phyloP scores from a whole-genome alignment of 495 filamentous ascomycete genomes.

The Elasticomyces elasticus region DNA sequence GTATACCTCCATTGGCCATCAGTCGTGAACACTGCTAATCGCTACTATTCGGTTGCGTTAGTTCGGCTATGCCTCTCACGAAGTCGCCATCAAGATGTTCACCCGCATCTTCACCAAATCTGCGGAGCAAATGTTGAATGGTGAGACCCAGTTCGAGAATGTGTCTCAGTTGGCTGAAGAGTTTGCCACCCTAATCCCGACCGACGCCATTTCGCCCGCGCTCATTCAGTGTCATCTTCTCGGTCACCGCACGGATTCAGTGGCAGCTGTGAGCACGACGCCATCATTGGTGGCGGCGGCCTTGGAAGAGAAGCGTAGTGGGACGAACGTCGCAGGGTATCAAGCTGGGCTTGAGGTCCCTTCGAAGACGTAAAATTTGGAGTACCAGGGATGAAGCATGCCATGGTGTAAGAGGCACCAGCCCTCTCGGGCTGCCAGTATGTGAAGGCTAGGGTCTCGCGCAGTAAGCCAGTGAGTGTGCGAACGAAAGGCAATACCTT shows the following conservation, averaged over 20 bases:
- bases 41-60: no score
- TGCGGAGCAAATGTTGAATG: conserved; percentile 22
- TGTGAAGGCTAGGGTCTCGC: no score
- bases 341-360: neutral
- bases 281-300: neutral
- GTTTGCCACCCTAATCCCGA: conserved; percentile 47
- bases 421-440: no score
- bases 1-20: no score
- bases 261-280: neutral
- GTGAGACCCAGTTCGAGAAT: neutral
- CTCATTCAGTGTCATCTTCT: conserved; percentile 55
- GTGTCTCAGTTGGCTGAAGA: conserved; percentile 38
- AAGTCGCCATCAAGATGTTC: conserved; percentile 42
- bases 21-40: no score
- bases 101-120: conserved; percentile 45
- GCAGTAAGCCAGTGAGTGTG: no score
- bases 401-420: no score
- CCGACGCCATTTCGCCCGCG: conserved; percentile 51
- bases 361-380: no score
- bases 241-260: neutral
- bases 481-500: no score
- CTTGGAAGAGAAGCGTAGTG: neutral
- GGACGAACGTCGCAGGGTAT: neutral
- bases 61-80: conserved; percentile 38
- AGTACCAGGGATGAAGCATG: no score